Evolutionary conservation across 2,329 filamentous ascomycete species (phyloP), one percentile per base, ranked within the genome.

Genomic region (Coniochaeta sp.): DNA sequence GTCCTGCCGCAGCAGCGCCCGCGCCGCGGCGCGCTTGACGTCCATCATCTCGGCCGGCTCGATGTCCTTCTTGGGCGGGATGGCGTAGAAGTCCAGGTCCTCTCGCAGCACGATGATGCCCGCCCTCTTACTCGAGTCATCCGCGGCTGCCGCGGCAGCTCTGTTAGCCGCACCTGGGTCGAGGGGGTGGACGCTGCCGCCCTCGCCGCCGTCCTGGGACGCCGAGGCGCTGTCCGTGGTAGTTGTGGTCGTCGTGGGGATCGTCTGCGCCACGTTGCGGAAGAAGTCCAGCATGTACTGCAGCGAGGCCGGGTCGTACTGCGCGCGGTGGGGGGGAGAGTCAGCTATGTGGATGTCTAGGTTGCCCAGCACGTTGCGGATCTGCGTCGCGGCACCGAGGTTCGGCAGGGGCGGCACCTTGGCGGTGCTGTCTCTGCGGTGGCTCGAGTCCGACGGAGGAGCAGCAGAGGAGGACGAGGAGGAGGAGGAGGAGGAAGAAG

Each of bases 231-330:
- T 84, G 36, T 88, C 85, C 32, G n/a, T n/a, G n/a, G n/a, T n/a
- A n/a, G n/a, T n/a, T n/a, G n/a, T n/a, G n/a, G 84, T 78, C 64
- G 90, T 86, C 47, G 85, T 83, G 10, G 91, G 91, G 66, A 99
- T 98, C n/a, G 93, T 95, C 75, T 97, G 92, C 59, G 95, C 95
- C 64, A 99, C 93, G 66, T 88, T 88, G 65, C 95, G 89, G 80
- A 99, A 99, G 77, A 99, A 99, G 69, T 97, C 93, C 65, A 99
- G 85, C 95, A 99, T 99, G 78, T 98, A 99, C 76, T 98, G 92
- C 59, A 99, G 85, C 55, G 93, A 98, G 58, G 88, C 88, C 26
- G 95, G 93, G 75, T 99, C 95, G 78, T 98, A 99, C 95, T 99
- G 78, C 67, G 76, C 1, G 30, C 30, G 16, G 47, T 22, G 65